phyloP scores from a whole-genome alignment of 2,329 filamentous ascomycete genomes.

The Arthrobotrys iridis region DNA sequence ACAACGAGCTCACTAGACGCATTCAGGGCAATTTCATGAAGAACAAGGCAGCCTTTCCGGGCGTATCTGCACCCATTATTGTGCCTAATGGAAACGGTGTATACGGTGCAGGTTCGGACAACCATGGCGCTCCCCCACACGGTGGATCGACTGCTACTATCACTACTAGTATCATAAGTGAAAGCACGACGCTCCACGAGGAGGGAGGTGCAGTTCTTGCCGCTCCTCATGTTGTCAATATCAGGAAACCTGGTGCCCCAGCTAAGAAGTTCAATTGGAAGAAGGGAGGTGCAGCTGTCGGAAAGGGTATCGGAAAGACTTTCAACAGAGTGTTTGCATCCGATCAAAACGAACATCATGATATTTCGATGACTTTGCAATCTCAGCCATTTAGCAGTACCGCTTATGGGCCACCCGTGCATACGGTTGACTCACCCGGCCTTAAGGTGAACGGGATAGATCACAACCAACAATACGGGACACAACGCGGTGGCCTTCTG shows the following conservation, averaged over 20 bases:
- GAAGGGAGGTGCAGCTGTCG: constrained; percentile 91
- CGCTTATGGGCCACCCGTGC: constrained; percentile 46
- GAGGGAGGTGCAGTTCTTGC: constrained; percentile 75
- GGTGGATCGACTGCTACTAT: constrained; percentile 57
- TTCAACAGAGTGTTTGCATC: constrained; percentile 90
- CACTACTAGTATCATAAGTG: constrained; percentile 57
- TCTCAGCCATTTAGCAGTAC: constrained; percentile 49
- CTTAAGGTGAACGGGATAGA: constrained; percentile 55
- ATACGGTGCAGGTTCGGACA: constrained; percentile 60
- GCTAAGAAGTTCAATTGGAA: constrained; percentile 99
- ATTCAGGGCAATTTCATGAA: constrained; percentile 93
- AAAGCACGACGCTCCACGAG: constrained; percentile 65
- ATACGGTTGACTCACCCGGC: constrained; percentile 58
- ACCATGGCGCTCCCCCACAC: constrained; percentile 57
- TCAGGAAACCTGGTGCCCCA: constrained; percentile 80
- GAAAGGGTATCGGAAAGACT: constrained; percentile 92
- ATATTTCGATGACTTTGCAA: constrained; percentile 62
- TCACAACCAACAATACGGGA: constrained; percentile 42
- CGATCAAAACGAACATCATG: constrained; percentile 74
- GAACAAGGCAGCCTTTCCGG: constrained; percentile 70
- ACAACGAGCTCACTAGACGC: constrained; percentile 92
- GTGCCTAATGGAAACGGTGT: constrained; percentile 62
- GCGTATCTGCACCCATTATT: constrained; percentile 72
- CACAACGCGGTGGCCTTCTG: constrained; percentile 45
- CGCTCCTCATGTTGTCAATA: constrained; percentile 92